A percentile compares a stretch with the other conserved stretches of the same genome.
Conservation (phyloP, 2,329 filamentous ascomycete genomes). For the Epichloe uncinata region DNA sequence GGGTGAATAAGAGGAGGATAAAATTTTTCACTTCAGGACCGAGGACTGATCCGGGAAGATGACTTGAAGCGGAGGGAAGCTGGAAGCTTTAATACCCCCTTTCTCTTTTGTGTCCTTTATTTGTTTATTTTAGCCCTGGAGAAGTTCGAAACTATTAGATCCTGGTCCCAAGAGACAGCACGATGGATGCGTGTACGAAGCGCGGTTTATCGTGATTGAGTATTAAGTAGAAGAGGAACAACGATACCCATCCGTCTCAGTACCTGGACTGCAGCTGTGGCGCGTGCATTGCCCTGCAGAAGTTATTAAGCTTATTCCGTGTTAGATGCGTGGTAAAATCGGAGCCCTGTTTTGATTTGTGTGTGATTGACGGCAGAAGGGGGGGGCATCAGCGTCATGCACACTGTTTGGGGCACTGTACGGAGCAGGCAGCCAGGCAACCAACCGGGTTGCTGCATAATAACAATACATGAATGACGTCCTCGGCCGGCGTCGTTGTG, state of each 20-base stretch:
- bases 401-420: no score
- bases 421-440: no score
- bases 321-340: background rate
- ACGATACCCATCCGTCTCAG: conserved; percentile 6
- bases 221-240: conserved; percentile 1
- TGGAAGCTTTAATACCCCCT: conserved; percentile 4
- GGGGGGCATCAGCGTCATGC: no score
- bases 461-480: no score
- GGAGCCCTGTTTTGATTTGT: no score
- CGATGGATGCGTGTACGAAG: background rate
- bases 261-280: background rate
- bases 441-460: no score
- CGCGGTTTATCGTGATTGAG: background rate
- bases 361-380: no score
- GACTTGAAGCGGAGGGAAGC: background rate
- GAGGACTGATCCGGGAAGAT: background rate
- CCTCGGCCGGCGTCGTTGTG: no score
- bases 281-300: background rate
- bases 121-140: background rate
- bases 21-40: background rate
- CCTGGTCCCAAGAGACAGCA: background rate
- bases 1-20: conserved; percentile 2
- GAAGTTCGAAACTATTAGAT: background rate
- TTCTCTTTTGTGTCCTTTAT: background rate
- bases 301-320: background rate